Evolutionary conservation across 768 basidiomycete species (phyloP).

Genomic region (Suillus occidentalis): DNA sequence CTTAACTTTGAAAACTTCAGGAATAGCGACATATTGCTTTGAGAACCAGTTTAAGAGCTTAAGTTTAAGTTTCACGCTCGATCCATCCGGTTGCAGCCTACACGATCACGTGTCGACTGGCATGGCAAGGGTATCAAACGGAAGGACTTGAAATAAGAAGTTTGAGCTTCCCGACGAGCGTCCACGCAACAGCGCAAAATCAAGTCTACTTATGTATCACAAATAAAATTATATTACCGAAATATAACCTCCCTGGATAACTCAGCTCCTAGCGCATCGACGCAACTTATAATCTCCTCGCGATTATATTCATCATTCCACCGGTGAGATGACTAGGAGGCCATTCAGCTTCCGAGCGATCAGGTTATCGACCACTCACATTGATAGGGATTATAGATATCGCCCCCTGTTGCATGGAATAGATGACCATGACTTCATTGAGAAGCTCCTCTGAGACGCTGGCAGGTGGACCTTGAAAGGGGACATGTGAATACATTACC

Average conservation of each 20-base stretch:
- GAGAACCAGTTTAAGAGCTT: not conserved
- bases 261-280: conserved; percentile 44
- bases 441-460: conserved; percentile 23
- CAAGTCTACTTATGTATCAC: not conserved
- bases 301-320: conserved; percentile 34
- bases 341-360: conserved; percentile 11
- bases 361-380: conserved; percentile 18
- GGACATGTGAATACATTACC: not conserved
- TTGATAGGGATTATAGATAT: conserved; percentile 26
- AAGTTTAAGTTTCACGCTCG: not conserved
- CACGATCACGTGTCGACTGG: not conserved
- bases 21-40: not conserved
- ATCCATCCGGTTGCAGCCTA: not conserved
- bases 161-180: not conserved
- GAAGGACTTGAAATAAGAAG: not conserved
- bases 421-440: conserved; percentile 20
- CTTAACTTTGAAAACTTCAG: not conserved
- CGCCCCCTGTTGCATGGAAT: conserved; percentile 21
- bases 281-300: conserved; percentile 40
- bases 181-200: not conserved
- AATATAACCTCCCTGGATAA: conserved; percentile 44
- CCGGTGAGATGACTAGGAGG: conserved; percentile 21
- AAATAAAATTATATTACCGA: conserved; percentile 13
- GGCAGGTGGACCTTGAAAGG: not conserved
- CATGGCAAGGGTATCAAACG: no score